A percentile compares a stretch with the other conserved stretches of the same genome.
phyloP scores from a whole-genome alignment of 2,329 filamentous ascomycete genomes.

The Trichocomaceae sp. region DNA sequence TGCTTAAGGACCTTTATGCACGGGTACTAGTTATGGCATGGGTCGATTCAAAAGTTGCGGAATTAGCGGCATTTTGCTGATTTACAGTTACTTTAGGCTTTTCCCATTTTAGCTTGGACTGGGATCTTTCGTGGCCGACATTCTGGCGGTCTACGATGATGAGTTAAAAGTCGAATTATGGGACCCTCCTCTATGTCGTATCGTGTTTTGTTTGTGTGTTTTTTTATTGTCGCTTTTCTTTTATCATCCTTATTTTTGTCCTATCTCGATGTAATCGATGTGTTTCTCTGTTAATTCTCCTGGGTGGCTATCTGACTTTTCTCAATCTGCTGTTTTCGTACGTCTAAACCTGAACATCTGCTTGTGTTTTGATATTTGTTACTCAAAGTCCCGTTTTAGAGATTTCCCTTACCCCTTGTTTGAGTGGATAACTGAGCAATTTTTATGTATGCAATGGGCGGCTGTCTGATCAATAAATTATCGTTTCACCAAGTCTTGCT shows the following conservation, averaged over 20 bases:
- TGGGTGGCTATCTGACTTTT: constrained; percentile 22
- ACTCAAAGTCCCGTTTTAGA: constrained; percentile 10
- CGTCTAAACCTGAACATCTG: background rate
- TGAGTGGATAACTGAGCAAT: constrained; percentile 25
- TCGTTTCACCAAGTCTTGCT: background rate
- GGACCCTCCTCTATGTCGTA: background rate
- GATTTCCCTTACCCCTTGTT: constrained; percentile 12
- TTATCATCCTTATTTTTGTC: constrained; percentile 1
- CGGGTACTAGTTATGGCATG: constrained; percentile 14
- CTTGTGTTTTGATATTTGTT: constrained; percentile 11
- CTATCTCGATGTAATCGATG: constrained; percentile 11
- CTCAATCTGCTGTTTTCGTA: background rate
- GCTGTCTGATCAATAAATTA: constrained; percentile 34
- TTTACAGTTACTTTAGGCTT: constrained; percentile 11
- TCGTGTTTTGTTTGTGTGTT: constrained; percentile 8
- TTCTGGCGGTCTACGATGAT: background rate
- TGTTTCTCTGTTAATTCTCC: constrained; percentile 13
- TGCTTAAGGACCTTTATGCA: constrained; percentile 13
- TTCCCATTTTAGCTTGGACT: background rate
- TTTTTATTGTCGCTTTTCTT: constrained; percentile 2
- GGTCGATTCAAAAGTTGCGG: constrained; percentile 14
- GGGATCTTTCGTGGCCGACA: background rate
- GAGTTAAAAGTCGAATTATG: background rate
- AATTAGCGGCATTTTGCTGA: constrained; percentile 14
- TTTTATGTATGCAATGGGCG: constrained; percentile 27